Percentiles rank a stretch among this genome's conserved stretches.
phyloP scores from a whole-genome alignment of 805 yeast species.

The Jamesozyma lodderae region DNA sequence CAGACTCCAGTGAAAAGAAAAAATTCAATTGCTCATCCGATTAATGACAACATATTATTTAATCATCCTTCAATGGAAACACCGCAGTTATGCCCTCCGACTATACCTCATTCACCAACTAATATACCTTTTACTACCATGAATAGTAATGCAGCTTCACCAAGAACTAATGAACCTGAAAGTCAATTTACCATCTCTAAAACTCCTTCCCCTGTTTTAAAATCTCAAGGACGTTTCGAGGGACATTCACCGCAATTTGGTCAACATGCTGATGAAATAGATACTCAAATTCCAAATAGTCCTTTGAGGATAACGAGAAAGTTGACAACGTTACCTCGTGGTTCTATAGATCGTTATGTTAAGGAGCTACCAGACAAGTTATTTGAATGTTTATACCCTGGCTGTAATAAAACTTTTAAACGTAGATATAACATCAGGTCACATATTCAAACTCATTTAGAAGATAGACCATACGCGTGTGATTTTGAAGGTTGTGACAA shows the following conservation, averaged over 20 bases:
- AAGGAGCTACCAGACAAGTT: conserved; percentile 69
- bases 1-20: conserved; percentile 2
- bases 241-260: conserved; percentile 18
- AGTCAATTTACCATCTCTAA: conserved; percentile 31
- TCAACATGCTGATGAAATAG: conserved; percentile 5
- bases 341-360: conserved; percentile 76
- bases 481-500: conserved; percentile 55
- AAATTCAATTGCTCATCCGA: conserved; percentile 1
- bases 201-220: conserved; percentile 39
- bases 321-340: conserved; percentile 56
- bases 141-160: not conserved
- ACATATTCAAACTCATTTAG: conserved; percentile 91
- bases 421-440: conserved; percentile 87
- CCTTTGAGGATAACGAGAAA: conserved; percentile 22
- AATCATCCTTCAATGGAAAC: conserved; percentile 1
- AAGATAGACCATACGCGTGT: conserved; percentile 89
- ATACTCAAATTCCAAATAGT: conserved; percentile 1
- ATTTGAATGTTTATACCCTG: conserved; percentile 64
- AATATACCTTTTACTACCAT: not conserved
- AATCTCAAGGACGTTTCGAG: conserved; percentile 26
- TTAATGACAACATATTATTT: not conserved
- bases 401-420: conserved; percentile 76
- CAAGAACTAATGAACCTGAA: conserved; percentile 22
- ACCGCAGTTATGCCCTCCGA: conserved; percentile 7
- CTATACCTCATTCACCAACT: not conserved